A percentile compares a stretch with the other conserved stretches of the same genome.
phyloP scores from a whole-genome alignment of 106 monocot species.

The Dendrobium nobile region DNA sequence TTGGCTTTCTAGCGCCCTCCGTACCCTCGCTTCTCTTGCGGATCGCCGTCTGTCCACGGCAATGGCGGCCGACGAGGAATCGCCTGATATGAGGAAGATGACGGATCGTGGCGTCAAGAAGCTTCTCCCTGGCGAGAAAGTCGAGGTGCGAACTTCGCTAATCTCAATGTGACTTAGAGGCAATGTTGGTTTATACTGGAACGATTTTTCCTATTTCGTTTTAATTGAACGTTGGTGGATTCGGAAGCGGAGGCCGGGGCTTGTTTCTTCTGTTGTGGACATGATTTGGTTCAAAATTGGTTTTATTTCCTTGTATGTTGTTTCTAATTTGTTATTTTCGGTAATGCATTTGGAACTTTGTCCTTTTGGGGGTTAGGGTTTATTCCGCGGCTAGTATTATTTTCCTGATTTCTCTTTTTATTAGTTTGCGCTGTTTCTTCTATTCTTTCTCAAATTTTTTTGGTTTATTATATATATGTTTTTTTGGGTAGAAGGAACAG shows the following conservation, averaged over 20 bases:
- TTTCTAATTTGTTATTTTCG: background rate
- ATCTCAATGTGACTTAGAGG: background rate
- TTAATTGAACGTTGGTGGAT: background rate
- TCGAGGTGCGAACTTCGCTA: background rate
- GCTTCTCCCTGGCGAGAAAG: background rate
- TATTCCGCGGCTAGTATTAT: background rate
- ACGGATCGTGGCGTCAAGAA: constrained; percentile 3
- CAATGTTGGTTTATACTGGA: background rate
- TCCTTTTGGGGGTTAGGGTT: constrained; percentile 5
- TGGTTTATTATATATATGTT: background rate
- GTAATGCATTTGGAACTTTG: background rate
- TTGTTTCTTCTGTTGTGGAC: background rate
- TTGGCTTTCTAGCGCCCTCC: background rate
- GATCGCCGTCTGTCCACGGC: background rate
- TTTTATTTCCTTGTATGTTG: background rate
- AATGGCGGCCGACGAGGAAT: constrained; percentile 1
- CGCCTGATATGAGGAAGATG: background rate
- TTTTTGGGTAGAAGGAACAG: background rate
- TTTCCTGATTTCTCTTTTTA: background rate
- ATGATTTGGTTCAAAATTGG: background rate
- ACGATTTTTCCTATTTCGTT: background rate
- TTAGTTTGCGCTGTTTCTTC: background rate
- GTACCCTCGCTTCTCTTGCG: background rate
- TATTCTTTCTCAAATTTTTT: background rate
- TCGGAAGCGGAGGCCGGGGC: background rate